Base-by-base conservation (phyloP, 352 stramenopile species). In the Achlya hypogyna region DNA sequence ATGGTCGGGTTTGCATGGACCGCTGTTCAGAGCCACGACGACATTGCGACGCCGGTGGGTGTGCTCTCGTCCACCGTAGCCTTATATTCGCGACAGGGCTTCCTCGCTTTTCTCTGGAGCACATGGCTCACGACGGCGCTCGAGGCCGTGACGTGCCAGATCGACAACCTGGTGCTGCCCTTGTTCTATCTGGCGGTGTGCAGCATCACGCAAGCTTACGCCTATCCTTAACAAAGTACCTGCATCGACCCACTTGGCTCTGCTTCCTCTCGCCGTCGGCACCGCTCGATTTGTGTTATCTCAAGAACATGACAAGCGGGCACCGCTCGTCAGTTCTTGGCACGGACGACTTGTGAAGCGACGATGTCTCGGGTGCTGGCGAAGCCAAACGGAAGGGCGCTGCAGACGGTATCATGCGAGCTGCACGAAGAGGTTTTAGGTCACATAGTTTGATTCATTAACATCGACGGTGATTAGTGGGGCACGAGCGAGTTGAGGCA, bases 131-230 rank as follows among this genome's bases (percentile, higher is more conserved):
- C 83, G 23, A 88, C 70, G 40, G 47, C 88, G 0, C 73, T 91
- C 23, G 84, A 93, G 38, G 83, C 79, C 0, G 73, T 78, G 14
- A 91, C 84, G 16, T 71, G 78, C 8, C 84, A 91, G 64, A 93
- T 93, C 65, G 84, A 93, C 73, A 93, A 93, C 70, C 74, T 91
- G 53, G 82, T 91, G 27, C 73, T 93, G 4, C 84, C 84, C 32
- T 76, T 93, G 9, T 88, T 81, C 65, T 79, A 88, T 28, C 87
- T 79, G 52, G 74, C 63, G 9, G 18, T 28, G 10, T 62, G 29
- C 28, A 32, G 53, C 40, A 29, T 69, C 18, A 51, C 49, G 1
- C 23, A 63, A 49, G 53, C 63, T 18, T 62, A 54, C 38, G 2
- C 27, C 5, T 20, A 62, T 29, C 12, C 2, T 10, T 62, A 45